Base-by-base conservation (phyloP, 345 rosid species). In the Zanthoxylum bungeanum region DNA sequence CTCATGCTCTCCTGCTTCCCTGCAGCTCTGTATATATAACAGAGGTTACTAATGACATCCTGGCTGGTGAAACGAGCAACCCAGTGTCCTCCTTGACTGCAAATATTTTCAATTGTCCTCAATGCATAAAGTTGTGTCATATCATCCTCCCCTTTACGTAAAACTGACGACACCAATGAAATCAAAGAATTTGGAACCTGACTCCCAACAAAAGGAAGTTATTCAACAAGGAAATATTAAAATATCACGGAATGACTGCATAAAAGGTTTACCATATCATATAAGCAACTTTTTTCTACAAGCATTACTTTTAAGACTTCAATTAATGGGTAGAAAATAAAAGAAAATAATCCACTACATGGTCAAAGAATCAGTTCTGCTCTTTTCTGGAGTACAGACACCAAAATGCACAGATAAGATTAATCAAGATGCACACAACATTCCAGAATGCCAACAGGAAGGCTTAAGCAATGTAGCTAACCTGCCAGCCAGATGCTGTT, bases 1-100 rank as follows among this genome's bases (percentile, higher is more conserved):
- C 96, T 86, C 87, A 95, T 85, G 87, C 90, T 91, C 78, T 95
- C 99, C 68, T 86, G 98, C 82, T 95, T 95, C 70, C 99, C 98
- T 34, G 82, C 67, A 64, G 99, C 98, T 75, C 85, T 84, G 67
- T 88, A 91, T 67, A 95, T 92, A 67, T 95, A 87, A 80, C 97
- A 95, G 55, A 95, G 80, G 79, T 92, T 95, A 71, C 79, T 84
- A 56, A 95, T 86, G 72, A 92, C 87, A 73, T 95, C 99, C 76
- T 87, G 97, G 86, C 96, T 92, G 47, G 82, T 87, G 79, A 95
- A 92, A 61, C 99, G 97, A 73, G 88, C 84, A 28, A 87, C 88
- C 98, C 98, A 95, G 9, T 85, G 70, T 46, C 83, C 93, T 67
- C 97, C 99, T 85, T 92, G 99, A 75, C 97, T 95, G 86, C 96